Evolutionary conservation across 768 basidiomycete species (phyloP).

Genomic region (Mycena pura): DNA sequence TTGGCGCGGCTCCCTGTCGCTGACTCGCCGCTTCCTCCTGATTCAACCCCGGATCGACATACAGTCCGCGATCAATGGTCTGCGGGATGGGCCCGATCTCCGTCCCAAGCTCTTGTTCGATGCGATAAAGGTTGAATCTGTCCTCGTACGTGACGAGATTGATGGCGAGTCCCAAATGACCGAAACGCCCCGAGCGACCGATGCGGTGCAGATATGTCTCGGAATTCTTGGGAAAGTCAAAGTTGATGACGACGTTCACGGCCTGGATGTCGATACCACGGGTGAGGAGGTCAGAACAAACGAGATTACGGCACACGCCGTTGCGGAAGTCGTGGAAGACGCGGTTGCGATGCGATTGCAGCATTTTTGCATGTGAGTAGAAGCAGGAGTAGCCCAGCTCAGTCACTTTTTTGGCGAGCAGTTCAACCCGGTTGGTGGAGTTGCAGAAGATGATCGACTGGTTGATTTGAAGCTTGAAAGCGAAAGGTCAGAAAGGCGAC

Average conservation of each 20-base stretch:
- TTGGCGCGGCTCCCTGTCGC: slow-evolving; percentile 44
- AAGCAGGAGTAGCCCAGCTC: slow-evolving; percentile 99
- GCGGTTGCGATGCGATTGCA: slow-evolving; percentile 97
- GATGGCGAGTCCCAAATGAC: slow-evolving; percentile 96
- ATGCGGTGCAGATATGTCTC: slow-evolving; percentile 99
- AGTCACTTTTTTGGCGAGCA: slow-evolving; percentile 98
- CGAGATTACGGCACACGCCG: slow-evolving; percentile 97
- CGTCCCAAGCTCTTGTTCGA: slow-evolving; percentile 98
- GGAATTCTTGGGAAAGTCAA: slow-evolving; percentile 98
- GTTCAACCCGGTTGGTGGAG: slow-evolving; percentile 99
- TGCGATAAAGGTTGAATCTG: slow-evolving; percentile 95
- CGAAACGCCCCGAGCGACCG: slow-evolving; percentile 96
- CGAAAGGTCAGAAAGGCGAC: slow-evolving; percentile 8
- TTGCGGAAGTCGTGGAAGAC: slow-evolving; percentile 99
- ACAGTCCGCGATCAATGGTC: slow-evolving; percentile 87
- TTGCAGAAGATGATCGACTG: slow-evolving; percentile 99
- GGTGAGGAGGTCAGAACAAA: slow-evolving; percentile 96
- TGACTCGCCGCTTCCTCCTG: slow-evolving; percentile 50
- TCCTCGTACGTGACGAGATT: slow-evolving; percentile 99
- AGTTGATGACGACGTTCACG: slow-evolving; percentile 99
- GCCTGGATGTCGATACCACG: slow-evolving; percentile 99
- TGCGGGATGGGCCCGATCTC: slow-evolving; percentile 97
- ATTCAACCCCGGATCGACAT: slow-evolving; percentile 78
- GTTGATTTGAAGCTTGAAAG: slow-evolving; percentile 95
- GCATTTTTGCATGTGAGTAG: slow-evolving; percentile 99